These are phyloP conservation scores for Sporothrix sp. DNA, from an alignment of 2,329 filamentous ascomycete genomes.

Conservation along the genomic window DNA sequence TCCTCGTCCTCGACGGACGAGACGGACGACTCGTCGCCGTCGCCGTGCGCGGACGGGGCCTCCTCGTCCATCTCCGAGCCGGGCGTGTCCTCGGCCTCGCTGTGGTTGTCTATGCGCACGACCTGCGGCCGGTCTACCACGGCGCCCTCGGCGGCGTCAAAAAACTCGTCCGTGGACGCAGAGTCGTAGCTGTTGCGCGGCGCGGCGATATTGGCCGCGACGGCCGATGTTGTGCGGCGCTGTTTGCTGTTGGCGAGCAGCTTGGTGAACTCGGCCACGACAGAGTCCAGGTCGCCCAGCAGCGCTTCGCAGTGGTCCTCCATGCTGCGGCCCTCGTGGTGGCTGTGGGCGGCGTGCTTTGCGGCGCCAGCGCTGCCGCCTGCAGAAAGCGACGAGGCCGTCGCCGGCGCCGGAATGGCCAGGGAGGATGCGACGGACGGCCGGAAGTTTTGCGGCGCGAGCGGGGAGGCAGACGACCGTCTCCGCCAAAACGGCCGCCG, in stretches of 20 bases:
- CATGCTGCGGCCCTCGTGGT: conserved; percentile 53
- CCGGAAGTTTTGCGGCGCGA: conserved; percentile 32
- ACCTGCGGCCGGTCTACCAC: conserved; percentile 25
- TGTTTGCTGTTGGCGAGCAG: conserved; percentile 73
- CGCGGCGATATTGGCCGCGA: conserved; percentile 20
- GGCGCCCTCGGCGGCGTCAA: conserved; percentile 70
- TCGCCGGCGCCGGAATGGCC: conserved; percentile 32
- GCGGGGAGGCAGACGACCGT: conserved; percentile 54
- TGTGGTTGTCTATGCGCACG: conserved; percentile 15
- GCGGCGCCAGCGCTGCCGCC: no score
- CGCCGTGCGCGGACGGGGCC: conserved; percentile 48
- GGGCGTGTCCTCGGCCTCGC: conserved; percentile 20
- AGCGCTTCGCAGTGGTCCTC: conserved; percentile 77
- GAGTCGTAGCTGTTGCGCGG: conserved; percentile 68
- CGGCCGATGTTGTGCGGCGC: conserved; percentile 50
- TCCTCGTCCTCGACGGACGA: conserved; percentile 53
- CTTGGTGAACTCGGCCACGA: conserved; percentile 70
- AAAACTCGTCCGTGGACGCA: conserved; percentile 77
- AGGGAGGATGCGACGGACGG: conserved; percentile 30
- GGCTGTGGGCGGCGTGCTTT: conserved; percentile 10
- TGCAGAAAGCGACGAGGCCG: background rate
- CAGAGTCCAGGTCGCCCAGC: conserved; percentile 74
- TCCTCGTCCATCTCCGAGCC: conserved; percentile 48
- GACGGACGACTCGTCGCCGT: conserved; percentile 51
- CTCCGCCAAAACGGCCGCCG: conserved; percentile 85